phyloP scores from a whole-genome alignment of 208 protist species.

The Leishmania amazonensis region DNA sequence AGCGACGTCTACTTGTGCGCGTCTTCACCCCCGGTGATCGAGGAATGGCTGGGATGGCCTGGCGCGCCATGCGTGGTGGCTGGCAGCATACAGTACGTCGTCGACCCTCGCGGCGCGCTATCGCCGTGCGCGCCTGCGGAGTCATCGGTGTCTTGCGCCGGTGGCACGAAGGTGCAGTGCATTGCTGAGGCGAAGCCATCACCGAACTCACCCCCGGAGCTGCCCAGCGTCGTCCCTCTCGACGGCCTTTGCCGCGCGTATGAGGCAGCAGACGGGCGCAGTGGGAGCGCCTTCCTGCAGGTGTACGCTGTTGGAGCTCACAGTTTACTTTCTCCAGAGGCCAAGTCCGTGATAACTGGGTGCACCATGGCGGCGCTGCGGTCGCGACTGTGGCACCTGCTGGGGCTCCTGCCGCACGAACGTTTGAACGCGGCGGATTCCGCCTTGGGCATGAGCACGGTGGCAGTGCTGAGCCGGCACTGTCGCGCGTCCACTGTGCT shows the following conservation, averaged over 20 bases:
- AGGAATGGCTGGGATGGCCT: slow-evolving; percentile 36
- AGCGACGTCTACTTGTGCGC: slow-evolving; percentile 39
- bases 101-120: neutral
- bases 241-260: slow-evolving; percentile 18
- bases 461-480: neutral
- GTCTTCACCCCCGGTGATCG: slow-evolving; percentile 24
- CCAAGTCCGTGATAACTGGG: slow-evolving; percentile 15
- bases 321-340: slow-evolving; percentile 24
- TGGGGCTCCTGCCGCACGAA: neutral
- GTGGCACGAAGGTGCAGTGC: too few relatives aligned
- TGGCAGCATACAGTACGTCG: neutral
- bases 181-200: neutral
- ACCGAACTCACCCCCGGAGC: neutral
- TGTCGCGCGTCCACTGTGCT: neutral
- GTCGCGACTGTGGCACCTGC: slow-evolving; percentile 19
- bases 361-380: slow-evolving; percentile 26
- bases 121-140: neutral
- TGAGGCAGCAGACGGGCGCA: neutral
- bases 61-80: neutral
- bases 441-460: neutral
- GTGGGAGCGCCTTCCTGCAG: slow-evolving; percentile 15
- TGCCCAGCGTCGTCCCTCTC: neutral
- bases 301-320: slow-evolving; percentile 25
- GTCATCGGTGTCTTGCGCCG: neutral
- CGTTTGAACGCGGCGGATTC: neutral